These are phyloP conservation scores for Amanita polypyramis DNA, from an alignment of 768 basidiomycete genomes.

Conservation along the genomic window DNA sequence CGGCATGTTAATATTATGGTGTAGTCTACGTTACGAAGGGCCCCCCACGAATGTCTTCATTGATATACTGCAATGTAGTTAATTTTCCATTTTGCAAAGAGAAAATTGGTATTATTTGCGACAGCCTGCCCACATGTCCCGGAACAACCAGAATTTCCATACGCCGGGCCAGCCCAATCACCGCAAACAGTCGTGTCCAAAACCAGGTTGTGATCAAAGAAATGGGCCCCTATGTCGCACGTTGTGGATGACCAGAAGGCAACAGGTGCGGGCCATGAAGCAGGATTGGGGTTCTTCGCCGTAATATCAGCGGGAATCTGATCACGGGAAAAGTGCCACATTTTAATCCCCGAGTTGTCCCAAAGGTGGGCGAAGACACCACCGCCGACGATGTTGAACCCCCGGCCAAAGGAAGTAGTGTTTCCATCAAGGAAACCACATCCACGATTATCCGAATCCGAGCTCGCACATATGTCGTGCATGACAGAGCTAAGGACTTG, in stretches of 20 bases:
- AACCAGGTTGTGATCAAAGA: slow-evolving; percentile 41
- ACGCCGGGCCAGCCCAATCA: slow-evolving; percentile 31
- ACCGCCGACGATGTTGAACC: slow-evolving; percentile 34
- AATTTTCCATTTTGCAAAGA: slow-evolving; percentile 41
- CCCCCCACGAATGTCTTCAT: no score
- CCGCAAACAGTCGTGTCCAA: slow-evolving; percentile 39
- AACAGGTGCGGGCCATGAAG: slow-evolving; percentile 39
- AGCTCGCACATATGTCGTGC: slow-evolving; percentile 30
- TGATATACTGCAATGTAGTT: slow-evolving; percentile 48
- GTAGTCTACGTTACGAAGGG: no score
- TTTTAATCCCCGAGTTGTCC: slow-evolving; percentile 38
- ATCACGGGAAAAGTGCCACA: slow-evolving; percentile 46
- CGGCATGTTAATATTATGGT: no score
- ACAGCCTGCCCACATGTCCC: slow-evolving; percentile 39
- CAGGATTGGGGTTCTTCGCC: slow-evolving; percentile 31
- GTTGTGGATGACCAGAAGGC: slow-evolving; percentile 38
- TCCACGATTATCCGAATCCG: slow-evolving; percentile 29
- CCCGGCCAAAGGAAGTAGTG: slow-evolving; percentile 27
- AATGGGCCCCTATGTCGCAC: slow-evolving; percentile 40
- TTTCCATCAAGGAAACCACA: slow-evolving; percentile 38
- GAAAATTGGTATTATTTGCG: slow-evolving; percentile 46
- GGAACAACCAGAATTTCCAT: slow-evolving; percentile 26
- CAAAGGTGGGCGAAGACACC: slow-evolving; percentile 51
- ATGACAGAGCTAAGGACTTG: slow-evolving; percentile 18
- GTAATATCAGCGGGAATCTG: slow-evolving; percentile 43